Base-by-base conservation (phyloP, 345 rosid species). In the Dipteronia sinensis region DNA sequence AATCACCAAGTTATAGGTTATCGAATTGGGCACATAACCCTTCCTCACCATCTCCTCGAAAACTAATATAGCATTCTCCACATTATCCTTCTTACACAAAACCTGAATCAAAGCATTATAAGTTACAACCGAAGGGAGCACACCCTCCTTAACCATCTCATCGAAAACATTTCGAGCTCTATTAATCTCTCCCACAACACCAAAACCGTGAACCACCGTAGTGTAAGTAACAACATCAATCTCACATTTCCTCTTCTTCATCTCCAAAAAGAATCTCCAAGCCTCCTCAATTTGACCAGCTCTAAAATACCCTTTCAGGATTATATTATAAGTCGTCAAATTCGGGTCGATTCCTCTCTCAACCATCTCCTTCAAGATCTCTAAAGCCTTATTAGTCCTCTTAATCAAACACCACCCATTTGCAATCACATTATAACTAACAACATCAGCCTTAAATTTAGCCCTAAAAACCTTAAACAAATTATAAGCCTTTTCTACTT, bases 381-480 rank as follows among this genome's bases (percentile, higher is more conserved):
- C 96, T 31, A 95, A 83, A 20, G 97, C 99, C 78, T 71, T 92
- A 1, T 90, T 89, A 0, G 93, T 89, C 62, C 94, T 85, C 85
- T 93, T 95, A 74, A 91, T 79, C 90, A 93, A 90, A 78, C 99
- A 93, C 98, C 98, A 92, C 17, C 99, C 98, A 82, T 92, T 89
- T 0, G 89, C 94, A 82, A 95, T 85, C 73, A 89, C 87, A 51
- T 92, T 93, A 83, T 95, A 95, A 42, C 87, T 93, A 59, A 95
- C 85, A 40, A 85, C 78, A 79, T 95, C 99, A 74, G 88, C 94
- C 82, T 79, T 75, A 75, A 93, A 95, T 80, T 87, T 89, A 31
- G 92, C 90, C 46, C 86, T 73, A 15, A 93, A 86, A 77, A 72
- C 88, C 79, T 79, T 92, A 76, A 95, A 89, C 83, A 95, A 67